Base-by-base conservation (phyloP, 2,329 filamentous ascomycete species). In the Ophiostoma montium region DNA sequence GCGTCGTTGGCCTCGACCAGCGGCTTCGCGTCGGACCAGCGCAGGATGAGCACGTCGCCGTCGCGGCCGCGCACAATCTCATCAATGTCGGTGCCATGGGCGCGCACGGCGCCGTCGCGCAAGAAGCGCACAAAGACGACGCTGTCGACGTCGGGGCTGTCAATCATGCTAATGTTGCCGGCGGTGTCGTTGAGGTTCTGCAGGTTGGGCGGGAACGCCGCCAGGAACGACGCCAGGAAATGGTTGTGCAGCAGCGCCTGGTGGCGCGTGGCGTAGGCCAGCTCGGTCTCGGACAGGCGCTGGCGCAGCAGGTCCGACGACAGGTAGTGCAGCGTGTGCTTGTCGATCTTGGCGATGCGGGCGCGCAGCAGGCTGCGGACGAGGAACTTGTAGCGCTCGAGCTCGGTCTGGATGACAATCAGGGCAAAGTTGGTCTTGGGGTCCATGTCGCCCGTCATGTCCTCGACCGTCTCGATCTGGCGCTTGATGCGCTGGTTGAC, bases 331-430 rank as follows among this genome's bases (percentile, higher is more conserved):
- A 88, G 72, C 3, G 84, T 77, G 61, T 87, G 77, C 57, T 76
- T 76, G 66, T 92, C 85, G 57, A 94, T 85, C 82, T 98, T 96
- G 48, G 85, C 79, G 50, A 96, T 80, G n/a, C 92, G 75, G 10
- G 85, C 81, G 48, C 94, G 76, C 50, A 98, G 66, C 56, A 90
- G 83, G 55, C 84, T 84, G 53, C 92, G 76, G 16, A 96, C 76
- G 19, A 98, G 73, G 61, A 88, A 98, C 67, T 95, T 95, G 67
- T 86, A 94, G 42, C 92, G 75, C 63, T 95, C 89, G 49, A 98
- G 76, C 67, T 98, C 92, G 7, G 94, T 96, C 70, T 98, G 92
- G 49, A 95, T 81, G 54, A 98, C 84, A 45, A 95, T 95, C 60
- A 96, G 80, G 53, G 80, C 80, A 63, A 98, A 95, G 63, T 95